These are phyloP conservation scores for Silybum marianum DNA, from an alignment of 129 eudicot genomes.

Conservation along the genomic window DNA sequence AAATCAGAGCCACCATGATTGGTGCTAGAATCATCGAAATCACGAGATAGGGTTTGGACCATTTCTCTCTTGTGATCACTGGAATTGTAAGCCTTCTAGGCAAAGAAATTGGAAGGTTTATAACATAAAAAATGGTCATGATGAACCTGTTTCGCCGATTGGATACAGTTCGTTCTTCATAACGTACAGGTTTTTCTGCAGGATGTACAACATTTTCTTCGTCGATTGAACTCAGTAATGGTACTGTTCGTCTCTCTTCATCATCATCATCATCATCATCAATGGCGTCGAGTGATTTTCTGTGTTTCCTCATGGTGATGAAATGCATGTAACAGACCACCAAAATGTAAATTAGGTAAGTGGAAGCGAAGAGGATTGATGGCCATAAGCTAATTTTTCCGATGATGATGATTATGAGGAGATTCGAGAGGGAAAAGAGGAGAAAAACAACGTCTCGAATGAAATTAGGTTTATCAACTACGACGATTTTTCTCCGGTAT, in stretches of 20 bases:
- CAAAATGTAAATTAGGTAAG: constrained; percentile 47
- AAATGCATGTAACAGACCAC: constrained; percentile 54
- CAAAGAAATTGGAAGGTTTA: constrained; percentile 54
- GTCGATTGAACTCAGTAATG: constrained; percentile 46
- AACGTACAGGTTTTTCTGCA: constrained; percentile 17
- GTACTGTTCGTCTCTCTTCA: constrained; percentile 4
- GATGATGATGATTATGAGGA: constrained; percentile 38
- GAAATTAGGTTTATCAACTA: constrained; percentile 49
- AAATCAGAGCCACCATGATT: constrained; percentile 44
- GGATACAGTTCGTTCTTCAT: constrained; percentile 9
- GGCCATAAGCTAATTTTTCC: constrained; percentile 45
- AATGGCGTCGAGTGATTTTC: not conserved
- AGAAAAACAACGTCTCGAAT: constrained; percentile 58
- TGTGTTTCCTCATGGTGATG: constrained; percentile 13
- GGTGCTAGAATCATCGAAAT: constrained; percentile 57
- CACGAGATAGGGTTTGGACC: constrained; percentile 63
- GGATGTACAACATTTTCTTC: constrained; percentile 43
- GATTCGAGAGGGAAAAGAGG: constrained; percentile 42
- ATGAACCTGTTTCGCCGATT: constrained; percentile 5
- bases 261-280: not conserved
- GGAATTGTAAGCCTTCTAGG: constrained; percentile 83
- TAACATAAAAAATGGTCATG: constrained; percentile 21
- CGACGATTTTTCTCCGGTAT: constrained; percentile 16
- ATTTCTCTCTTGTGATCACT: constrained; percentile 51
- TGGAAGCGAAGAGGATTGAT: constrained; percentile 43